phyloP scores from a whole-genome alignment of 176 grass and related monocot species.

The Lolium perenne region DNA sequence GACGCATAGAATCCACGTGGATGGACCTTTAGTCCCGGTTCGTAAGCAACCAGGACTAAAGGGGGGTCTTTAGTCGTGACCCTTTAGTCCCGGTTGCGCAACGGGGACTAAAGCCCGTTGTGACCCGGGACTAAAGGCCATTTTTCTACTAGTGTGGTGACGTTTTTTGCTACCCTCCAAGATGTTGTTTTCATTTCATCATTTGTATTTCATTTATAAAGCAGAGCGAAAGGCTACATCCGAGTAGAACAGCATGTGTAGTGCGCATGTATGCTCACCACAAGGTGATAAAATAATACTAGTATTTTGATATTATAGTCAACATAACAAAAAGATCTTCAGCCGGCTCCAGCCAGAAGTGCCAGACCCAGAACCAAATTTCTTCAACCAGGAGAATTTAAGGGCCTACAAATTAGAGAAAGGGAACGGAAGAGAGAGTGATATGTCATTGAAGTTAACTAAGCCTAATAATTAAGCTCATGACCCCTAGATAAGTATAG shows the following conservation, averaged over 20 bases:
- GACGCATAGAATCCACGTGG: no score
- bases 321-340: constrained; percentile 14
- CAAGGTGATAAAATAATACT: not conserved
- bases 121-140: no score
- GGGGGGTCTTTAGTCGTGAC: no score
- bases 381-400: not conserved
- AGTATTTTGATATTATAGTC: not conserved
- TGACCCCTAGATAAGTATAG: not conserved
- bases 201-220: no score
- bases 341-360: not conserved
- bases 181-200: no score
- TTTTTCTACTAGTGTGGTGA: no score
- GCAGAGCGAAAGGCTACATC: no score
- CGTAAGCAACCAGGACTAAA: no score
- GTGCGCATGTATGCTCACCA: not conserved
- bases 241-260: not conserved
- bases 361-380: constrained; percentile 16
- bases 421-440: not conserved
- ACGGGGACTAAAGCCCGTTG: no score
- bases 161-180: no score
- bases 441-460: not conserved
- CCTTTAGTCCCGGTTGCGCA: no score
- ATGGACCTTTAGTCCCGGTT: no score
- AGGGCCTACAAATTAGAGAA: constrained; percentile 33
- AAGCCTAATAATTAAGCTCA: not conserved